Evolutionary conservation across 306 rosid genomes (phyloP).

Genomic region (Prunus mira): DNA sequence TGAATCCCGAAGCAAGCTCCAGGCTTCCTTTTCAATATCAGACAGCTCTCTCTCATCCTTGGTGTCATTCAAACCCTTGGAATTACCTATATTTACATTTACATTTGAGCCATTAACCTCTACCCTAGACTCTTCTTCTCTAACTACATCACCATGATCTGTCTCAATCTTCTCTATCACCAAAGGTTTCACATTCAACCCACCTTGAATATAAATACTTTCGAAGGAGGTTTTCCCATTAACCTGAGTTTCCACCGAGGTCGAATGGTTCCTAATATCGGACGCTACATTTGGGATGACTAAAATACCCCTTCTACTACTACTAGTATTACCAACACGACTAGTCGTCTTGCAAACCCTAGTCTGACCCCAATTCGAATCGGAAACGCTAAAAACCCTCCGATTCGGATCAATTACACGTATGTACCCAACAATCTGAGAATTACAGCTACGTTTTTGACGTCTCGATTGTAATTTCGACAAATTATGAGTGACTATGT

Average conservation of each 20-base stretch:
- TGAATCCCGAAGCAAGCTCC: conserved; percentile 66
- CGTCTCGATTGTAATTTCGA: conserved; percentile 23
- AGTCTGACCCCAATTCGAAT: conserved; percentile 45
- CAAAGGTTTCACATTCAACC: conserved; percentile 63
- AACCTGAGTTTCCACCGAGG: conserved; percentile 61
- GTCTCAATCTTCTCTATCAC: conserved; percentile 42
- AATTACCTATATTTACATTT: conserved; percentile 39
- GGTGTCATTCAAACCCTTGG: conserved; percentile 42
- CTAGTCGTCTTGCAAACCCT: conserved; percentile 34
- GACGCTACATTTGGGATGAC: conserved; percentile 58
- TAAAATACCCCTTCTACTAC: conserved; percentile 42
- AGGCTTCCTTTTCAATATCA: conserved; percentile 67
- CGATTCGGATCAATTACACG: conserved; percentile 42
- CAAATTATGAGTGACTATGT: conserved; percentile 26
- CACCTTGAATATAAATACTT: conserved; percentile 66
- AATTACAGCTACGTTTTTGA: conserved; percentile 27
- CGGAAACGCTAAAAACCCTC: conserved; percentile 48
- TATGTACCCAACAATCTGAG: conserved; percentile 37
- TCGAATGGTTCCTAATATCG: conserved; percentile 65
- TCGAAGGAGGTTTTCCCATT: conserved; percentile 58
- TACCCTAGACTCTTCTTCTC: conserved; percentile 39
- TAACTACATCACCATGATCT: conserved; percentile 27
- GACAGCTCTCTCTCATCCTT: conserved; percentile 54
- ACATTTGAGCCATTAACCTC: conserved; percentile 28
- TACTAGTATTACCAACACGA: conserved; percentile 34